These are phyloP conservation scores for Aspergillus terreus DNA, from an alignment of 2,329 filamentous ascomycete genomes.

Conservation along the genomic window DNA sequence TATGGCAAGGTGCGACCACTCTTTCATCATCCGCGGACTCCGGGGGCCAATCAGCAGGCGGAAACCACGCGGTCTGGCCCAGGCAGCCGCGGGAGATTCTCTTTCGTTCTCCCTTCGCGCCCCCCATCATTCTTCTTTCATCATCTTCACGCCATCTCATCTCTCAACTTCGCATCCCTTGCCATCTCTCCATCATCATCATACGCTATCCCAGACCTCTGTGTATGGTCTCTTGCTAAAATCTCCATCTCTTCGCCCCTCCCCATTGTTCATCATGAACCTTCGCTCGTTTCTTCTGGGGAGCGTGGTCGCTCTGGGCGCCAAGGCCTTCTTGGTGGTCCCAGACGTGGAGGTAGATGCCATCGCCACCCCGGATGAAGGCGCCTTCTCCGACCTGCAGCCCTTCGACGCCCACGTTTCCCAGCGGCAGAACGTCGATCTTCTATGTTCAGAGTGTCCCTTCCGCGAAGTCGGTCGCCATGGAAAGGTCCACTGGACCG, in stretches of 20 bases:
- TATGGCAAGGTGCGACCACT: neutral
- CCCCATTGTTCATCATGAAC: slow-evolving; percentile 26
- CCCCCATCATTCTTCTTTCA: neutral
- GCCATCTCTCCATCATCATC: neutral
- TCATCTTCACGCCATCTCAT: slow-evolving; percentile 2
- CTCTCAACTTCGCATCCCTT: neutral
- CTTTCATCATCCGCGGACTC: slow-evolving; percentile 6
- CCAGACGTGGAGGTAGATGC: slow-evolving; percentile 29
- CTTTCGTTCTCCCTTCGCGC: slow-evolving; percentile 1
- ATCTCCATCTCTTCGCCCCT: slow-evolving; percentile 5
- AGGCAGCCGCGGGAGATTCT: neutral
- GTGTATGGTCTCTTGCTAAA: slow-evolving; percentile 2
- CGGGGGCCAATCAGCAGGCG: slow-evolving; percentile 3
- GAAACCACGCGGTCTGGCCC: neutral
- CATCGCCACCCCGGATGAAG: slow-evolving; percentile 18
- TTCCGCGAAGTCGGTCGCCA: slow-evolving; percentile 30
- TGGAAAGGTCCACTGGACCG: slow-evolving; percentile 29
- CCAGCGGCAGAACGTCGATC: slow-evolving; percentile 25
- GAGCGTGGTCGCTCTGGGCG: slow-evolving; percentile 31
- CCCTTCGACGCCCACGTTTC: slow-evolving; percentile 24
- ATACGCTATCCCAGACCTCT: neutral
- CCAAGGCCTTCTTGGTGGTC: slow-evolving; percentile 36
- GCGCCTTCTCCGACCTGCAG: slow-evolving; percentile 17
- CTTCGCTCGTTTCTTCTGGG: slow-evolving; percentile 34
- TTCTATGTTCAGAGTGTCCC: slow-evolving; percentile 38